Evolutionary conservation across 2,329 filamentous ascomycete species (phyloP).

Genomic region (Alternaria infectoria): DNA sequence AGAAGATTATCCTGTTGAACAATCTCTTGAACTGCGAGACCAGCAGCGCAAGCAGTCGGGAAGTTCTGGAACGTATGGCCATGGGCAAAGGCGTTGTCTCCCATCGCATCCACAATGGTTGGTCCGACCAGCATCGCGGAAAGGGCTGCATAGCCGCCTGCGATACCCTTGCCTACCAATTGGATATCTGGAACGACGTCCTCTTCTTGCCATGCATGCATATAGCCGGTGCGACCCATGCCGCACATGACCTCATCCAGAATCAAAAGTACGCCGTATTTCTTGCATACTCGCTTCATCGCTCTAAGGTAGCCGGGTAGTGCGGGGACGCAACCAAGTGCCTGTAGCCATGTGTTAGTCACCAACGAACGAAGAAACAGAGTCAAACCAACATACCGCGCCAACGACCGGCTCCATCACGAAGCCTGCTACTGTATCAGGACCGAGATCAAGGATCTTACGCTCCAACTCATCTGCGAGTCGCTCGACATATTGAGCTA

Average conservation of each 20-base stretch:
- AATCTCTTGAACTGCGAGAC: constrained; percentile 67
- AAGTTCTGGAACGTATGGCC: constrained; percentile 71
- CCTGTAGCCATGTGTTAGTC: constrained; percentile 45
- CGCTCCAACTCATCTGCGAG: constrained; percentile 70
- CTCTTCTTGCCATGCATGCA: constrained; percentile 69
- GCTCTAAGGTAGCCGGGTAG: constrained; percentile 72
- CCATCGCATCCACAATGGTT: constrained; percentile 58
- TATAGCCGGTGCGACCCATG: constrained; percentile 63
- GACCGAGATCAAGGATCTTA: constrained; percentile 68
- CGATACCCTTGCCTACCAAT: constrained; percentile 70
- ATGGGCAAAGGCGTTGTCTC: constrained; percentile 60
- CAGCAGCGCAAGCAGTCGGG: constrained; percentile 65
- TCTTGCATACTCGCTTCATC: constrained; percentile 71
- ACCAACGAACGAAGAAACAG: neutral
- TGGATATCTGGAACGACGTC: constrained; percentile 68
- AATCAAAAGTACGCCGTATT: constrained; percentile 75
- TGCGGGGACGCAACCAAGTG: constrained; percentile 72
- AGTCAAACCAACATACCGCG: constrained; percentile 60
- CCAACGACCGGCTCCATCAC: constrained; percentile 76
- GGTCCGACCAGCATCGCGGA: constrained; percentile 64
- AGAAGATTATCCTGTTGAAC: constrained; percentile 65
- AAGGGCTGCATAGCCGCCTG: constrained; percentile 67
- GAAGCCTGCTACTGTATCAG: constrained; percentile 72
- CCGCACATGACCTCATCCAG: constrained; percentile 81
- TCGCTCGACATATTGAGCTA: constrained; percentile 64